Evolutionary conservation across 164 flowering plant genomes (phyloP), one percentile per base, ranked within the genome.

Genomic region (Protea cynaroides): DNA sequence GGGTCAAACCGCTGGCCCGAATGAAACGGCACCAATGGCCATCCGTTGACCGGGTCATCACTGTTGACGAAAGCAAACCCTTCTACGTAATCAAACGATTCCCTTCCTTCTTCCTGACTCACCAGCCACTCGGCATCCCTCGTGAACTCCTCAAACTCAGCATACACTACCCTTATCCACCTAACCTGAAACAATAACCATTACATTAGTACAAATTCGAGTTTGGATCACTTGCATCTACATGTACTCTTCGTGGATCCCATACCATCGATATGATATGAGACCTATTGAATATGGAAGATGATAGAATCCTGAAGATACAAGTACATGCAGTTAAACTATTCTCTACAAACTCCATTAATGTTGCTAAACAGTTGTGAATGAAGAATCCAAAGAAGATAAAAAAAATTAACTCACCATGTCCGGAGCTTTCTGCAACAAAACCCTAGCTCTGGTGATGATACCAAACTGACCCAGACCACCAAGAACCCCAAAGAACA

Each of bases 381-480:
- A n/a, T n/a, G n/a, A n/a, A n/a, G n/a, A n/a, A n/a, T n/a, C n/a
- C n/a, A 9, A 19, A 21, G 18, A 29, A 29, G 5, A 29, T 29
- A 29, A 29, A 29, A 29, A 5, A 29, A 29, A 40, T 4, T 1
- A 40, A 56, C 65, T 8, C 10, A 89, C 98, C 96, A 69, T 93
- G 37, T 80, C 75, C 1, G 98, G 97, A 0, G 94, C 90, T 1
- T 69, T 73, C 60, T 90, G 86, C 0, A 93, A 75, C 56, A 67
- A 8, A 65, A 93, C 64, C 40, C 87, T 62, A 29, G 98, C 98
- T 58, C 90, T 61, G 63, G 97, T 90, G 62, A 93, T 85, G 65
- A 93, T 75, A 7, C 97, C 98, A 56, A 90, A 88, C 77, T 93
- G 98, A 2, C 98, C 98, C 3, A 93, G 80, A 9, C 98, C 98